phyloP scores from a whole-genome alignment of 495 filamentous ascomycete genomes.

The Penicillium cosmopolitanum region DNA sequence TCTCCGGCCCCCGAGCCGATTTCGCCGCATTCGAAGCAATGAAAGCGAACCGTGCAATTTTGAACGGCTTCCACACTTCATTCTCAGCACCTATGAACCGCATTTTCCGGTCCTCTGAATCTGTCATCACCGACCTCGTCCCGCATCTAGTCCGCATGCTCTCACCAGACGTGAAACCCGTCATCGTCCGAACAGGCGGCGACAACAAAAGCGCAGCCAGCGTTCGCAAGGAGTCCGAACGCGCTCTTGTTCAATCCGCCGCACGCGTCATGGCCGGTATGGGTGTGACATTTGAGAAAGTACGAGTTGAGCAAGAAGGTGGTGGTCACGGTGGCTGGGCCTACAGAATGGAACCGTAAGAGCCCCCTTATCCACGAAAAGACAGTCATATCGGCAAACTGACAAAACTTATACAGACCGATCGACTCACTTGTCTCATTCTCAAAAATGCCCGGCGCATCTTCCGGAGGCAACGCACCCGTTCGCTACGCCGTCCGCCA shows the following conservation, averaged over 20 bases:
- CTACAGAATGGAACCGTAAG: slow-evolving; percentile 94
- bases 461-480: slow-evolving; percentile 56
- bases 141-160: slow-evolving; percentile 83
- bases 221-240: slow-evolving; percentile 84
- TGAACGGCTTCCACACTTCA: slow-evolving; percentile 57
- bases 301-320: slow-evolving; percentile 70
- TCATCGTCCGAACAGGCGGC: slow-evolving; percentile 78
- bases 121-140: slow-evolving; percentile 77
- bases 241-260: slow-evolving; percentile 74
- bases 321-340: slow-evolving; percentile 67
- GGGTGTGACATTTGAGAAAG: slow-evolving; percentile 80
- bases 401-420: slow-evolving; percentile 46
- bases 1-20: slow-evolving; percentile 78
- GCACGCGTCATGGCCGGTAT: slow-evolving; percentile 78
- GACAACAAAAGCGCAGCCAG: slow-evolving; percentile 71
- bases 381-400: slow-evolving; percentile 25
- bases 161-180: slow-evolving; percentile 86
- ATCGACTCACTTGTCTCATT: slow-evolving; percentile 66
- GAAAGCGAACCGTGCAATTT: slow-evolving; percentile 65
- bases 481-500: slow-evolving; percentile 88
- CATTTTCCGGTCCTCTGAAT: slow-evolving; percentile 74
- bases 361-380: slow-evolving; percentile 21
- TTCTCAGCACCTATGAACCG: slow-evolving; percentile 65
- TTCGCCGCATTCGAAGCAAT: slow-evolving; percentile 75
- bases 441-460: slow-evolving; percentile 38